Evolutionary conservation across 2,329 filamentous ascomycete species (phyloP).

Genomic region (Truncatella angustata): DNA sequence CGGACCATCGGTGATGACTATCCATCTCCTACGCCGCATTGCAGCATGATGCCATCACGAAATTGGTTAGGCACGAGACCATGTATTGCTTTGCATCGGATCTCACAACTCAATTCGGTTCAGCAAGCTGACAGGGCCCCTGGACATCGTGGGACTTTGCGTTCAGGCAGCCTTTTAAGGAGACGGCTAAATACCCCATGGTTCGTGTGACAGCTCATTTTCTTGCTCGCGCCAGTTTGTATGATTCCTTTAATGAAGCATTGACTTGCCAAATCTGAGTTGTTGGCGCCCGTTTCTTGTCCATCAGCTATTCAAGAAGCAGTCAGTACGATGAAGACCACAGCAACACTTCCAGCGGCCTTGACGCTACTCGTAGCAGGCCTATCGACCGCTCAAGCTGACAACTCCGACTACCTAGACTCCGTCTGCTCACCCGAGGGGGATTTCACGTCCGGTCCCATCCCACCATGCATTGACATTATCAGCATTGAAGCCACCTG

Average conservation of each 20-base stretch:
- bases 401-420: constrained; percentile 11
- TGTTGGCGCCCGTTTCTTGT: neutral
- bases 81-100: neutral
- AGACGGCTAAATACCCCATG: neutral
- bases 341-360: neutral
- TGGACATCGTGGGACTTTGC: neutral
- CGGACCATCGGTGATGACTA: neutral
- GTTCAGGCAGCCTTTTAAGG: neutral
- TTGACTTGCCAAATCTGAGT: neutral
- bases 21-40: neutral
- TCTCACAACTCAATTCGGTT: constrained; percentile 2
- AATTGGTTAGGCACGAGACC: neutral
- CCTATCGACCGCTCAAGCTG: neutral
- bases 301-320: neutral
- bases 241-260: neutral
- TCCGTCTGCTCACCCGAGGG: constrained; percentile 11
- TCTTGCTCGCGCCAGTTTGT: neutral
- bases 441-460: neutral
- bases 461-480: constrained; percentile 29
- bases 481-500: constrained; percentile 28
- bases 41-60: constrained; percentile 6
- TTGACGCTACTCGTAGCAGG: constrained; percentile 7
- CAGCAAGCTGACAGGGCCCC: neutral
- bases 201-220: neutral
- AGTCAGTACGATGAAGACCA: constrained; percentile 3